Conservation (phyloP, 75 land plant species). For the Larix kaempferi region DNA sequence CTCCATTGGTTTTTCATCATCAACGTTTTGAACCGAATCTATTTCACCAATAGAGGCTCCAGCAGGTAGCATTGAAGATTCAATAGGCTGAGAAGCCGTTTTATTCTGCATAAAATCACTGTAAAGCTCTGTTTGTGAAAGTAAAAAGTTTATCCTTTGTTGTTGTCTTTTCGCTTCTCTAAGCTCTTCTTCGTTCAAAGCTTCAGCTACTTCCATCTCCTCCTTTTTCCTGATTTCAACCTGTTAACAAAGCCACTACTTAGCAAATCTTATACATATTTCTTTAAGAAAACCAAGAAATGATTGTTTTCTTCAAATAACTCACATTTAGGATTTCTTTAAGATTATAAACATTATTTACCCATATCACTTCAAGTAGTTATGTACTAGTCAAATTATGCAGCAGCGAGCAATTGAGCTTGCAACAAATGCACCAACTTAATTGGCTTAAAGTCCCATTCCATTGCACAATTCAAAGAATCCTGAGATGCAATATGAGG, state of each 20-base stretch:
- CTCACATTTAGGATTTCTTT: too few relatives aligned
- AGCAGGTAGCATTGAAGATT: constrained; percentile 16
- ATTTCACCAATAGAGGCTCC: constrained; percentile 22
- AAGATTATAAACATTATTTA: too few relatives aligned
- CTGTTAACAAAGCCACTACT: constrained; percentile 25
- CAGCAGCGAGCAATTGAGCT: too few relatives aligned
- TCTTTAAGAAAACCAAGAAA: too few relatives aligned
- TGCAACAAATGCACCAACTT: too few relatives aligned
- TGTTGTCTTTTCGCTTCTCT: constrained; percentile 91
- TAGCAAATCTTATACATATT: too few relatives aligned
- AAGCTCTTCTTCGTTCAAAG: constrained; percentile 91
- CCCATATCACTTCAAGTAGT: too few relatives aligned
- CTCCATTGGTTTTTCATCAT: constrained; percentile 16
- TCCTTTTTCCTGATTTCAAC: constrained; percentile 86
- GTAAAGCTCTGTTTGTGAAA: constrained; percentile 92
- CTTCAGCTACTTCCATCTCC: constrained; percentile 97
- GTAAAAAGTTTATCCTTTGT: constrained; percentile 86
- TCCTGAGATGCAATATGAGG: too few relatives aligned
- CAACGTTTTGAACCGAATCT: constrained; percentile 13
- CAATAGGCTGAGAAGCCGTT: constrained; percentile 36
- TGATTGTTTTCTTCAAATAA: too few relatives aligned
- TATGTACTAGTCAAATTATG: too few relatives aligned
- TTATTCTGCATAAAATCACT: constrained; percentile 99
- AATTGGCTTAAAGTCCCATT: too few relatives aligned
- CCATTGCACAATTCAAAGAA: too few relatives aligned